Evolutionary conservation across 257 asterid species (phyloP), one percentile per base, ranked within the genome.

Genomic region (Thymus mandschuricus): DNA sequence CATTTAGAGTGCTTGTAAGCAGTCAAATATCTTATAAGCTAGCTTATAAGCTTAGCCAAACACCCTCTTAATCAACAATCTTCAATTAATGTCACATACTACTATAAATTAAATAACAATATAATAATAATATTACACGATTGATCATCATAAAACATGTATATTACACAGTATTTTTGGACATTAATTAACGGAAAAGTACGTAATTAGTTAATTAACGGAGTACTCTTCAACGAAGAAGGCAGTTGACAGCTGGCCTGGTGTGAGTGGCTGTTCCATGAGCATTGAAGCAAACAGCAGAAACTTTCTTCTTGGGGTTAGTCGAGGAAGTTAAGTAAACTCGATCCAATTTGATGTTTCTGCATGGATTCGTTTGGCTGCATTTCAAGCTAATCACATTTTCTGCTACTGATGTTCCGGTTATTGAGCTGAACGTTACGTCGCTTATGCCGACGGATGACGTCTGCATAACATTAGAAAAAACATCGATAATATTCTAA

Each of bases 221-320:
- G 21, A 21, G 21, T 21, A 35, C 6, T 38, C 41, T 38, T 31
- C 9, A 59, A 48, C 75, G 85, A 35, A 63, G 60, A 11, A 85
- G 83, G 64, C 95, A 88, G 0, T 72, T 84, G 33, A 81, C 83
- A 56, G 75, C 62, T 64, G 88, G 87, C 9, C n/a, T 79, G 0
- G 90, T 81, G 69, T 60, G 88, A 44, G 81, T 72, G 54, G 86
- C 80, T 64, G 9, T 64, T 64, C 95, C 95, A 74, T 82, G 87
- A 66, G 92, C 92, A 70, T 82, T 88, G 69, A 52, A 56, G 35
- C 95, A 88, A 11, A 4, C 46, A 3, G 95, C 86, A 49, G 60
- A 69, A 8, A 78, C 85, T 33, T 71, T 79, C 7, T 74, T 79
- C 3, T 81, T 81, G 2, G 82, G 83, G 50, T 2, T 33, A 10